Evolutionary conservation across 371 early-diverging fungal species (phyloP).

Genomic region (Mucor mucedo): DNA sequence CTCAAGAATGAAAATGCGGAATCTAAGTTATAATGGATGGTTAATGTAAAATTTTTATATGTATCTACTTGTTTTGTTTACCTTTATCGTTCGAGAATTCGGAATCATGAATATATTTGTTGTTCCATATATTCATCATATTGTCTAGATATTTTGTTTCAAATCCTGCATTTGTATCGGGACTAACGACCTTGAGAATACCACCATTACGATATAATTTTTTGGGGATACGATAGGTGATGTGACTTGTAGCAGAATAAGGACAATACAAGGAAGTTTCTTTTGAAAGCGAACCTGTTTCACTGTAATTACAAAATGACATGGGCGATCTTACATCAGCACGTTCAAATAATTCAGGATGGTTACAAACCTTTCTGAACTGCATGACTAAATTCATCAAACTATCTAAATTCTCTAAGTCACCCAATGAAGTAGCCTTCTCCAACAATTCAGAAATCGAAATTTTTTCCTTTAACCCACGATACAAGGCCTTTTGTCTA

Average conservation of each 20-base stretch:
- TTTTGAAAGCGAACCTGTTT: constrained; percentile 67
- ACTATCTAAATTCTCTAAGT: constrained; percentile 72
- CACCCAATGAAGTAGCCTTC: constrained; percentile 69
- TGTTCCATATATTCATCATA: constrained; percentile 64
- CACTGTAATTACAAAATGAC: constrained; percentile 64
- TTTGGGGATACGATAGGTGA: constrained; percentile 71
- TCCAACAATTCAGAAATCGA: constrained; percentile 83
- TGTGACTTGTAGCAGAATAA: constrained; percentile 68
- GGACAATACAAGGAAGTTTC: constrained; percentile 63
- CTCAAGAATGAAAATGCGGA: constrained; percentile 68
- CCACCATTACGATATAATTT: constrained; percentile 72
- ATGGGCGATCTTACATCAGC: constrained; percentile 83
- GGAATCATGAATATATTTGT: constrained; percentile 57
- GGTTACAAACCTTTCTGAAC: constrained; percentile 98
- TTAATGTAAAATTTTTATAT: background rate
- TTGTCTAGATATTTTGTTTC: constrained; percentile 57
- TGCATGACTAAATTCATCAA: constrained; percentile 98
- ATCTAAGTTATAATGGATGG: constrained; percentile 19
- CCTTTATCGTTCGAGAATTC: constrained; percentile 41
- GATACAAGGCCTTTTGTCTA: constrained; percentile 81
- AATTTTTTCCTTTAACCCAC: constrained; percentile 80
- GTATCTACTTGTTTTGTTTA: constrained; percentile 1
- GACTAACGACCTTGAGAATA: constrained; percentile 46
- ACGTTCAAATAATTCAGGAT: constrained; percentile 98
- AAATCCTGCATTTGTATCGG: constrained; percentile 58